Conservation (phyloP, 306 rosid species). For the Phaseolus lunatus region DNA sequence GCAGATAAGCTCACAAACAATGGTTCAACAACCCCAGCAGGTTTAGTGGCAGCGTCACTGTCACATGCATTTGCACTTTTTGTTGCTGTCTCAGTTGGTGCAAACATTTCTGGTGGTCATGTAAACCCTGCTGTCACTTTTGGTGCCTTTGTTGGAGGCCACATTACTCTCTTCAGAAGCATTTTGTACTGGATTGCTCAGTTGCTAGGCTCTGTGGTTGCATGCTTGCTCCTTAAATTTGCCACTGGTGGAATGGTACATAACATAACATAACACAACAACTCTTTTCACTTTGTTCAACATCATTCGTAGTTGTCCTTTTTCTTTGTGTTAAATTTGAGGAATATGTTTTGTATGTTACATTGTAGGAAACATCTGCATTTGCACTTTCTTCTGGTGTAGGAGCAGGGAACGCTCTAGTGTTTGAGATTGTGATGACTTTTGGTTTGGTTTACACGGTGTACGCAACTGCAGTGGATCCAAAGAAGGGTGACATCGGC, state of each 20-base stretch:
- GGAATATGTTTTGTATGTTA: neutral
- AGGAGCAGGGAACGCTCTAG: slow-evolving; percentile 62
- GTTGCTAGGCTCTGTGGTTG: slow-evolving; percentile 70
- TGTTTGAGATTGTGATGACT: slow-evolving; percentile 77
- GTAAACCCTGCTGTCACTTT: slow-evolving; percentile 48
- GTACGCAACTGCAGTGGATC: slow-evolving; percentile 59
- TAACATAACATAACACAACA: neutral
- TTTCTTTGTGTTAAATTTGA: neutral
- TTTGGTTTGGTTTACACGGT: slow-evolving; percentile 64
- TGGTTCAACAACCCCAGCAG: slow-evolving; percentile 67
- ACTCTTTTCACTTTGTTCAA: neutral
- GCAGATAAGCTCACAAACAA: slow-evolving; percentile 62
- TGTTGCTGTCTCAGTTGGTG: slow-evolving; percentile 71
- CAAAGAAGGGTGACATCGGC: slow-evolving; percentile 72
- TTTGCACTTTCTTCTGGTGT: slow-evolving; percentile 66
- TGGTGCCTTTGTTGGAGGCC: slow-evolving; percentile 69
- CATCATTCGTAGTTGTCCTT: too few relatives aligned
- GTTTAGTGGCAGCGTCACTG: slow-evolving; percentile 66
- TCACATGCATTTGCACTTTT: slow-evolving; percentile 75
- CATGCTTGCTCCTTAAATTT: slow-evolving; percentile 73
- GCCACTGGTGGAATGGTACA: slow-evolving; percentile 70
- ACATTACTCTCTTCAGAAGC: slow-evolving; percentile 59
- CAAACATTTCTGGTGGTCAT: slow-evolving; percentile 79
- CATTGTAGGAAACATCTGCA: slow-evolving; percentile 60
- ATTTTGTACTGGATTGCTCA: slow-evolving; percentile 76